These are phyloP conservation scores for Penicillium sp. DNA, from an alignment of 2,329 filamentous ascomycete genomes.

Conservation along the genomic window DNA sequence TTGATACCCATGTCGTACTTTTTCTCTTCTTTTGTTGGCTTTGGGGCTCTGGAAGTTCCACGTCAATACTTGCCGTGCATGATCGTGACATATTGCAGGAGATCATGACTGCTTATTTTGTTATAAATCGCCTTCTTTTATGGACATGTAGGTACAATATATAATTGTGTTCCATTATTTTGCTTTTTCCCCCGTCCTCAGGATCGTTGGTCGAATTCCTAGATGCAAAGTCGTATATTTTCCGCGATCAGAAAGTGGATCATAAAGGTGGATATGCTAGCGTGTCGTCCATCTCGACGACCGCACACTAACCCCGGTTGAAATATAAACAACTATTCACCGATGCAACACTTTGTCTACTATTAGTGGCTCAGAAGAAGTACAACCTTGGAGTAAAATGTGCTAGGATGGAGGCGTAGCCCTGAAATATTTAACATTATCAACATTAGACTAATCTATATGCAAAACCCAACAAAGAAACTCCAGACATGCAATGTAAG, in stretches of 20 bases:
- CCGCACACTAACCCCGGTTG: too few species aligned
- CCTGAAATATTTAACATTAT: neutral
- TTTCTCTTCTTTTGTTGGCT: neutral
- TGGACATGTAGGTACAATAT: too few species aligned
- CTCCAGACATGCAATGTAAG: conserved; percentile 9
- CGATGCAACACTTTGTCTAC: too few species aligned
- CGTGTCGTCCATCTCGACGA: too few species aligned
- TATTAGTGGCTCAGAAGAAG: too few species aligned
- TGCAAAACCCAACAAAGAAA: neutral
- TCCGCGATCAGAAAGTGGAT: too few species aligned
- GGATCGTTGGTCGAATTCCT: too few species aligned
- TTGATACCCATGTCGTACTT: conserved; percentile 10
- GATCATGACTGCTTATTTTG: neutral
- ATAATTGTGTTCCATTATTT: neutral
- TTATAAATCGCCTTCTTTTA: too few species aligned
- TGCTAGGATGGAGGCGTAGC: neutral
- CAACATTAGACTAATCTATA: neutral
- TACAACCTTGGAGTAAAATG: neutral
- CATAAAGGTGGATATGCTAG: too few species aligned
- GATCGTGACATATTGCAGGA: neutral
- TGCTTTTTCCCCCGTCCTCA: neutral
- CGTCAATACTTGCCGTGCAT: neutral
- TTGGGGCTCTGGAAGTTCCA: neutral
- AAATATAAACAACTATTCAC: too few species aligned
- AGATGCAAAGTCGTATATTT: too few species aligned